Base-by-base conservation (phyloP, 202 grass and related monocot genomes). In the Schoenoplectus tabernaemontani region DNA sequence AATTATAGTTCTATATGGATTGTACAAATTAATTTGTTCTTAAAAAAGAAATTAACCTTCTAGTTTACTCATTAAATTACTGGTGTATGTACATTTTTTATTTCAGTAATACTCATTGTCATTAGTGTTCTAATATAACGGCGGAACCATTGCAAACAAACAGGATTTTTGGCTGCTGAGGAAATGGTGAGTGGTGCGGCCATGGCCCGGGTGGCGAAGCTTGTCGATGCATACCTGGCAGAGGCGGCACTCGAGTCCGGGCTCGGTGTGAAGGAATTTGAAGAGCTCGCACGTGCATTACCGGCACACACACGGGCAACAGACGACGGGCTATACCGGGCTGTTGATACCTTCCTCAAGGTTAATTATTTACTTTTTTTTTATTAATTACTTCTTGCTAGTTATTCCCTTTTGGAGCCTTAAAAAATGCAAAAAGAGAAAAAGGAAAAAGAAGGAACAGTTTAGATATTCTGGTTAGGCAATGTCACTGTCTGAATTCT, bases 291-390 rank as follows among this genome's bases (percentile, higher is more conserved):
- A 0, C 84, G 84, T n/a, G 84, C 91, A 39, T 81, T 98, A 3
- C 95, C 95, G 1, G 81, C 86, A 0, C 91, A 98, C 73, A 89
- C 91, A 0, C 89, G 95, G 2, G 78, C 91, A 34, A 91, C 86
- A 9, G 95, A 95, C 19, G 95, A 98, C 59, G 95, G 88, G 9
- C 83, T 95, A 81, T 98, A 98, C 81, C 86, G 91, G 67, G 95
- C 95, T 83, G 65, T 94, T 75, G 91, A 98, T 87, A 98, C 89
- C 26, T 98, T 87, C 53, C 91, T 98, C 89, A 98, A 98, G 85
- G 95, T 97, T 62, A 84, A 69, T 61, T 59, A n/a, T n/a, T n/a
- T n/a, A n/a, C n/a, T n/a, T n/a, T n/a, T n/a, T n/a, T n/a, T n/a
- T n/a, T n/a, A n/a, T n/a, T n/a, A n/a, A n/a, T n/a, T n/a, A 61